Percentiles rank a stretch among this genome's conserved stretches.
These are phyloP conservation scores for Naegleria gruberi DNA, from an alignment of 208 protist species.

Conservation along the genomic window DNA sequence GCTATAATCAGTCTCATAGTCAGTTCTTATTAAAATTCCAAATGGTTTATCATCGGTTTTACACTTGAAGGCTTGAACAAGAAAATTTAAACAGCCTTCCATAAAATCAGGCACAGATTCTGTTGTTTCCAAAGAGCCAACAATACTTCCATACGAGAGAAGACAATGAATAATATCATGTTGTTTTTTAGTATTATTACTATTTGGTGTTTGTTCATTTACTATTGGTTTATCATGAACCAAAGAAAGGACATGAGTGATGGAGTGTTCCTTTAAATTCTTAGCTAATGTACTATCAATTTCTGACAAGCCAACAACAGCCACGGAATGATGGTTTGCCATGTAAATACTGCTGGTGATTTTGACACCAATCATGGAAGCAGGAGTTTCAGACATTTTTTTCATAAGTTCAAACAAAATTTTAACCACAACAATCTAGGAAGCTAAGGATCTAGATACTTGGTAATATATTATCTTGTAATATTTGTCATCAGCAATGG, in stretches of 20 bases:
- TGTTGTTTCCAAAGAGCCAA: neutral
- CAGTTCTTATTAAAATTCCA: neutral
- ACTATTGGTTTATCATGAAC: neutral
- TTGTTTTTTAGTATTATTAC: neutral
- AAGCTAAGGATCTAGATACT: no score
- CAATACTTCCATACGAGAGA: neutral
- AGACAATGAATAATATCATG: no score
- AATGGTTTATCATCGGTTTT: neutral
- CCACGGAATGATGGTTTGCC: no score
- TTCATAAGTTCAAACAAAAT: no score
- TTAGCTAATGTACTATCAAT: neutral
- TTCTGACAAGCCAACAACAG: no score
- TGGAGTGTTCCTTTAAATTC: neutral
- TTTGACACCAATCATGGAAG: no score
- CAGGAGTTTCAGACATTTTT: no score
- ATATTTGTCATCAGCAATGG: no score
- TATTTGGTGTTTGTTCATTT: neutral
- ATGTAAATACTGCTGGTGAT: neutral
- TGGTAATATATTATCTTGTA: no score
- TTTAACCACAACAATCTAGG: no score
- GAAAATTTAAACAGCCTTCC: neutral
- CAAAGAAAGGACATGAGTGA: neutral
- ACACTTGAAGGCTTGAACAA: neutral
- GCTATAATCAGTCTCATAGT: neutral
- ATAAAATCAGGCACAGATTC: neutral